Conservation (phyloP, 225 moss, liverwort and hornwort genomes). For the Antitrichia curtipendula region DNA sequence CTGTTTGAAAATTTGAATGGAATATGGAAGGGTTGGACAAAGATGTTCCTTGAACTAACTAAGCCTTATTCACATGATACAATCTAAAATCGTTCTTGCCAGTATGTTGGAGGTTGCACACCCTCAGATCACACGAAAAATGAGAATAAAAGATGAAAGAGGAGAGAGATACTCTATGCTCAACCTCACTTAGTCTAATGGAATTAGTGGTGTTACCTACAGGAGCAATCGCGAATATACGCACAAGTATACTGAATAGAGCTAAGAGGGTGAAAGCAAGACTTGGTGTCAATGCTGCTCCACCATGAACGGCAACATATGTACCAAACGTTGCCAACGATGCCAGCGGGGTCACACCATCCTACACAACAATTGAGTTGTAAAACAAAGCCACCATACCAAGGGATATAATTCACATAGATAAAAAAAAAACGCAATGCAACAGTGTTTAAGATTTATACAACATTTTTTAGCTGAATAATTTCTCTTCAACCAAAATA, state of each 20-base stretch:
- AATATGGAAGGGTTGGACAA: not conserved
- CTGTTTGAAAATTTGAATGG: not conserved
- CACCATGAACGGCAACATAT: conserved; percentile 48
- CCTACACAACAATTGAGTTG: conserved; percentile 18
- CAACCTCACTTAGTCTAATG: not conserved
- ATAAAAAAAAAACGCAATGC: not conserved
- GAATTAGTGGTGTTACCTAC: conserved; percentile 5
- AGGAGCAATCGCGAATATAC: conserved; percentile 47
- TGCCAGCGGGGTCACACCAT: conserved; percentile 58
- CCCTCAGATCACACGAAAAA: not conserved
- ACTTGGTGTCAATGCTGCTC: conserved; percentile 37
- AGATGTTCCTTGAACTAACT: not conserved
- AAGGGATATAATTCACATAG: not conserved
- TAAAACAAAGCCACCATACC: not conserved
- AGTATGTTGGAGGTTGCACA: not conserved
- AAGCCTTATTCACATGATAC: not conserved
- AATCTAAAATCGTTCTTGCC: not conserved
- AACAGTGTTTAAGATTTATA: not conserved
- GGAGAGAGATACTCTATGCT: not conserved
- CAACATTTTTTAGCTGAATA: not conserved
- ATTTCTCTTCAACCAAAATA: not conserved
- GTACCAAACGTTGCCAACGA: conserved; percentile 57
- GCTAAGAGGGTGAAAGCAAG: conserved; percentile 68
- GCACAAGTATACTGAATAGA: conserved; percentile 64
- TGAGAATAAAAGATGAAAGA: not conserved